Evolutionary conservation across 2,329 filamentous ascomycete genomes (phyloP), one percentile per base, ranked within the genome.

Genomic region (Blastomyces silverae): DNA sequence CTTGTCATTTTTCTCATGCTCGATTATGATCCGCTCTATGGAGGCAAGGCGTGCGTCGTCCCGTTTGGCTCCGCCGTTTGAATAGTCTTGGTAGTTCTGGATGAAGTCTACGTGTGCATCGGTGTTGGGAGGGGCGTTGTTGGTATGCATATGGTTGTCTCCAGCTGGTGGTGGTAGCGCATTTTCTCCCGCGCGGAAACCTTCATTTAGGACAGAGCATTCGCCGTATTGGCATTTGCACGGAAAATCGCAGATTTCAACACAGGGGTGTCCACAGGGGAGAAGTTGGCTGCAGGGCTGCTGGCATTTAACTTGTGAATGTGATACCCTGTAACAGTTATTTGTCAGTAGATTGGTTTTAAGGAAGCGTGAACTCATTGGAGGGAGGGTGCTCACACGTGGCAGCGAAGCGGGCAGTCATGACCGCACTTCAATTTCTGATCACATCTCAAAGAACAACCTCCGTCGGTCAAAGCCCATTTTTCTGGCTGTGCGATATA

Each of bases 381-480:
- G 37, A 57, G 10, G 28, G 37, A 57, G 10, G 44, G 3, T n/a
- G 69, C 77, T 74, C 73, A 82, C 80, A 78, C 77, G 69, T 87
- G 85, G 66, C 85, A 87, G 48, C 69, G 75, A 2, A 83, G 69
- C 3, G 71, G 71, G 70, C 85, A 87, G 42, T 61, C 55, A 69
- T 87, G 85, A 1, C 82, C 82, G 67, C 85, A 87, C 0, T 71
- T 66, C 60, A 82, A 71, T 37, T 31, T 69, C 61, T 71, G 75
- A 2, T 72, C 75, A 69, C 85, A 90, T 37, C 65, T 73, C 58
- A 69, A 65, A 61, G 77, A 69, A 73, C 84, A 89, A 6, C 83
- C 85, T 25, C 83, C 86, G 62, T 79, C 76, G 17, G 82, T 78
- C 1, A 73, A 73, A 3, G 76, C 70, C 83, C 85, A 90, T 22